These are phyloP conservation scores for Sordaria brevicollis DNA, from an alignment of 495 filamentous ascomycete genomes.

Conservation along the genomic window DNA sequence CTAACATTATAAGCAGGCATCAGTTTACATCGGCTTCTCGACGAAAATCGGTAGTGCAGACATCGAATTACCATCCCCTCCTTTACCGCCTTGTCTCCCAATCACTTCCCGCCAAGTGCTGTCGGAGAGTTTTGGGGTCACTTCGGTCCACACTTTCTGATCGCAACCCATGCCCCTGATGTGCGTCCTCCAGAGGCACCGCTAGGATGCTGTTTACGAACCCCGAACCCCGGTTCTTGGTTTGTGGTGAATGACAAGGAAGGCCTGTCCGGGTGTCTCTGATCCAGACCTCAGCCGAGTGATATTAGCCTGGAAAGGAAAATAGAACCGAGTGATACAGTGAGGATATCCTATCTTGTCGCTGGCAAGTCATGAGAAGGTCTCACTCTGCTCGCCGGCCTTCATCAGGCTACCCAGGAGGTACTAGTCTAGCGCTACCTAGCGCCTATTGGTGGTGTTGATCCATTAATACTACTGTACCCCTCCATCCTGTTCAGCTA, in stretches of 20 bases:
- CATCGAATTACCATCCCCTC: not conserved
- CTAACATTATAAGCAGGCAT: not conserved
- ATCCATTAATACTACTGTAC: not conserved
- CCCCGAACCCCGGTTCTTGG: not conserved
- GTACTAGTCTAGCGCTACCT: not conserved
- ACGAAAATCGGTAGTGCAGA: not conserved
- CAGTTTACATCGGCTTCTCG: not conserved
- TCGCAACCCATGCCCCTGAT: constrained; percentile 4
- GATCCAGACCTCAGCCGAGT: constrained; percentile 13
- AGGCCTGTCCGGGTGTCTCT: constrained; percentile 32
- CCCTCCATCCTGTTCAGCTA: not conserved
- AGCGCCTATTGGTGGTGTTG: not conserved
- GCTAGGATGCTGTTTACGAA: constrained; percentile 12
- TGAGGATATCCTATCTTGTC: not conserved
- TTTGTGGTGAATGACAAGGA: constrained; percentile 20
- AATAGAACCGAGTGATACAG: not conserved
- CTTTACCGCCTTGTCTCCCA: constrained; percentile 1
- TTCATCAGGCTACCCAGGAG: not conserved
- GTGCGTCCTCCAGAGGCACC: constrained; percentile 1
- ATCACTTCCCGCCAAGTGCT: constrained; percentile 5
- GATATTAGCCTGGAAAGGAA: not conserved
- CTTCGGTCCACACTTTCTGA: not conserved
- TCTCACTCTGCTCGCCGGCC: not conserved
- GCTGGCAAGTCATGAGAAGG: not conserved
- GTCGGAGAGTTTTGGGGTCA: not conserved